Evolutionary conservation across 2,329 filamentous ascomycete species (phyloP).

Genomic region (Ceratocystis papillata): DNA sequence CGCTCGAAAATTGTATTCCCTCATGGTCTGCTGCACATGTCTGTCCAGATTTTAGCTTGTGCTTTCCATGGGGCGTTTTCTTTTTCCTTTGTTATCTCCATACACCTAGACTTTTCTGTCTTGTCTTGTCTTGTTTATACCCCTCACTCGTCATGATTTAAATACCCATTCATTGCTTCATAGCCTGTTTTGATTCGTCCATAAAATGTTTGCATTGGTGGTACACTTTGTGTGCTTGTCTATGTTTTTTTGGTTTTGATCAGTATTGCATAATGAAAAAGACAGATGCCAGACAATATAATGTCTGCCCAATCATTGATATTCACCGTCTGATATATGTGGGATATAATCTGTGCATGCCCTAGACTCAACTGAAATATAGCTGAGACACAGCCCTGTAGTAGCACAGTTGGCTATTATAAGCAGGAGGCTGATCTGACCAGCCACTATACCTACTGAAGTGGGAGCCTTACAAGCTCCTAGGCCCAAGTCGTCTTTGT

Average conservation of each 20-base stretch:
- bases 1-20: not conserved
- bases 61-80: not conserved
- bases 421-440: not conserved
- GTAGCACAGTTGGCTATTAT: not conserved
- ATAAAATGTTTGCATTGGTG: not conserved
- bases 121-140: constrained; percentile 11
- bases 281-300: not conserved
- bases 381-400: not conserved
- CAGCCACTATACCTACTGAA: no score
- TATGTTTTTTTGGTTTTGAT: not conserved
- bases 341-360: not conserved
- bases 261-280: not conserved
- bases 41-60: not conserved
- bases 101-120: constrained; percentile 3
- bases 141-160: not conserved
- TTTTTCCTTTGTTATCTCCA: not conserved
- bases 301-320: constrained; percentile 11
- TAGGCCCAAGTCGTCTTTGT: no score
- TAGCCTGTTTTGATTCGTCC: not conserved
- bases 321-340: constrained; percentile 8
- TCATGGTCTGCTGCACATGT: not conserved
- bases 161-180: constrained; percentile 3
- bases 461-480: no score
- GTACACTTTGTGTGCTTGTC: not conserved
- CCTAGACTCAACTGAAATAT: constrained; percentile 9